Conservation (phyloP, 257 asterid species). For the Ocimum tenuiflorum region DNA sequence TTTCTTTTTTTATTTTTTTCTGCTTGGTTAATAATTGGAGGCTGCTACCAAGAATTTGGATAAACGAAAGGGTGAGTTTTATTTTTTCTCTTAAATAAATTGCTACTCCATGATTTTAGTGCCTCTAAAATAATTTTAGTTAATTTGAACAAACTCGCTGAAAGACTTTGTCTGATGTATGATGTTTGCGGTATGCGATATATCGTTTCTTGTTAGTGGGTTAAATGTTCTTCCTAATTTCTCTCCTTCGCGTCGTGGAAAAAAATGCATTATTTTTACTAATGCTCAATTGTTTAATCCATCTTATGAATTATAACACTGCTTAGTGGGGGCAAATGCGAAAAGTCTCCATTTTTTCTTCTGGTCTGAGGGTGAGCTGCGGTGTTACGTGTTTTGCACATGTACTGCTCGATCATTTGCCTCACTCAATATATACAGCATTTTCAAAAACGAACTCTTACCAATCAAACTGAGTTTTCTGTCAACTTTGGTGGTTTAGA, state of each 20-base stretch:
- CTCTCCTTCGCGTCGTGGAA: too few species aligned
- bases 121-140: too few species aligned
- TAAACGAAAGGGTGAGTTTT: too few species aligned
- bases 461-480: neutral
- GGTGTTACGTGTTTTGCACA: slow-evolving; percentile 4
- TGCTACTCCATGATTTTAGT: too few species aligned
- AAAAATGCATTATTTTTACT: neutral
- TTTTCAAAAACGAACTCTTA: neutral
- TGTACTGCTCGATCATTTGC: slow-evolving; percentile 21
- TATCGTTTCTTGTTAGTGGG: too few species aligned
- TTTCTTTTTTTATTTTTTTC: too few species aligned
- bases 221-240: too few species aligned
- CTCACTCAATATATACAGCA: slow-evolving; percentile 12
- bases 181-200: neutral
- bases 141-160: too few species aligned
- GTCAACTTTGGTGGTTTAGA: neutral
- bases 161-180: too few species aligned
- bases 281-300: neutral
- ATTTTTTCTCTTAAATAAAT: neutral
- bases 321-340: neutral
- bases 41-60: too few species aligned
- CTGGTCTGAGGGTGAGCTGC: neutral
- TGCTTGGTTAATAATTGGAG: too few species aligned
- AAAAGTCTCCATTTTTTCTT: neutral
- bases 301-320: neutral